Conservation (phyloP, 179 eudicot species). For the Silene noctiflora region DNA sequence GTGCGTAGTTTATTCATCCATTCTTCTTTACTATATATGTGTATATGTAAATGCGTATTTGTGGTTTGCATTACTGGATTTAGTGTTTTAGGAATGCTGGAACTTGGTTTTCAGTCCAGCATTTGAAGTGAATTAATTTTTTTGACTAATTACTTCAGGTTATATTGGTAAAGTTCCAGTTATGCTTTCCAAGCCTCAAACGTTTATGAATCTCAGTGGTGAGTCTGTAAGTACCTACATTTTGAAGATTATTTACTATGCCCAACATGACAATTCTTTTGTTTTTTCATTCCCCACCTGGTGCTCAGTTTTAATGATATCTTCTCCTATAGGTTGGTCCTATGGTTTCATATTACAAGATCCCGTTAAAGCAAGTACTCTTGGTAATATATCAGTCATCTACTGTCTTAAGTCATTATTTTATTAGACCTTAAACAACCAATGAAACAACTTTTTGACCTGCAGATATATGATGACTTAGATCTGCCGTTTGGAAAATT, state of each 20-base stretch:
- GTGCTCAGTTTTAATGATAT: constrained; percentile 1
- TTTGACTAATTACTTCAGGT: constrained; percentile 41
- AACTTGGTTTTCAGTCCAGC: not conserved
- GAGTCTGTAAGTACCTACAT: constrained; percentile 89
- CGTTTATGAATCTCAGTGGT: constrained; percentile 93
- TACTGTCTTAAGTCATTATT: constrained; percentile 3
- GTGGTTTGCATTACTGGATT: not conserved
- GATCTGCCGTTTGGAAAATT: constrained; percentile 89
- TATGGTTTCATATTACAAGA: constrained; percentile 82
- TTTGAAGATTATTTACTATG: not conserved
- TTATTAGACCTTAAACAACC: constrained; percentile 4
- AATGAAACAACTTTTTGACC: constrained; percentile 13
- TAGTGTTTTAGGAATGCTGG: not conserved
- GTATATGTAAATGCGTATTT: not conserved
- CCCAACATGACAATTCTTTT: not conserved
- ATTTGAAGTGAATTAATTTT: constrained; percentile 12
- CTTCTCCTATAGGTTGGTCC: constrained; percentile 68
- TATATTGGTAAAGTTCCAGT: constrained; percentile 69
- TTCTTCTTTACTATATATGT: not conserved
- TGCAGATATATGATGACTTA: constrained; percentile 84
- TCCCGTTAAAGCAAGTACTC: constrained; percentile 88
- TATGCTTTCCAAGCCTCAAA: constrained; percentile 89
- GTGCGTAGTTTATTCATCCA: not conserved
- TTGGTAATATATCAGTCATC: constrained; percentile 51
- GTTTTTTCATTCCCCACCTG: not conserved